phyloP scores from a whole-genome alignment of 2,329 filamentous ascomycete genomes.

The Curvularia eragrostidis region DNA sequence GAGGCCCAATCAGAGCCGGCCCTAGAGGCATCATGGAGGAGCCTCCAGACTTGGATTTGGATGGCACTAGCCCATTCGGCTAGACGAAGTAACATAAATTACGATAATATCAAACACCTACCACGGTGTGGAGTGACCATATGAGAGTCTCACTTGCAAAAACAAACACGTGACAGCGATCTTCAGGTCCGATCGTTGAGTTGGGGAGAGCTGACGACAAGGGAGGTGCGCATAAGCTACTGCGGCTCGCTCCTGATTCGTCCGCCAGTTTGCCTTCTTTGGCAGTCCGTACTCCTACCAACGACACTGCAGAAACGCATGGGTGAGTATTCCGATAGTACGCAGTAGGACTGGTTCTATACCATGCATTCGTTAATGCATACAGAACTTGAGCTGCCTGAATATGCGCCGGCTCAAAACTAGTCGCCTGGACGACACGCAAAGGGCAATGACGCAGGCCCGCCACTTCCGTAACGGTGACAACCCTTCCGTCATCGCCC shows the following conservation, averaged over 20 bases:
- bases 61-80: slow-evolving; percentile 1
- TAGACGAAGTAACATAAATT: slow-evolving; percentile 7
- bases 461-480: slow-evolving; percentile 18
- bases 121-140: neutral
- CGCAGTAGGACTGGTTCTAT: no score
- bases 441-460: slow-evolving; percentile 11
- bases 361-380: neutral
- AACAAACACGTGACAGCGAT: neutral
- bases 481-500: slow-evolving; percentile 17
- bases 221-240: neutral
- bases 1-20: slow-evolving; percentile 7
- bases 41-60: slow-evolving; percentile 4
- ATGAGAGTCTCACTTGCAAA: neutral
- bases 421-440: slow-evolving; percentile 5
- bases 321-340: neutral
- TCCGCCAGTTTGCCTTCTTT: neutral
- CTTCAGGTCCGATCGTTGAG: no score
- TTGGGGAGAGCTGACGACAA: neutral
- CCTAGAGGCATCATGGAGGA: neutral
- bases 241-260: neutral
- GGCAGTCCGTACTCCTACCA: neutral
- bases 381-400: neutral
- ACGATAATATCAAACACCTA: slow-evolving; percentile 13
- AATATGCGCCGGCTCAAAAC: neutral
- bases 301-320: neutral